These are phyloP conservation scores for Tilletia setariae DNA, from an alignment of 1,284 basidiomycete species.

Conservation along the genomic window DNA sequence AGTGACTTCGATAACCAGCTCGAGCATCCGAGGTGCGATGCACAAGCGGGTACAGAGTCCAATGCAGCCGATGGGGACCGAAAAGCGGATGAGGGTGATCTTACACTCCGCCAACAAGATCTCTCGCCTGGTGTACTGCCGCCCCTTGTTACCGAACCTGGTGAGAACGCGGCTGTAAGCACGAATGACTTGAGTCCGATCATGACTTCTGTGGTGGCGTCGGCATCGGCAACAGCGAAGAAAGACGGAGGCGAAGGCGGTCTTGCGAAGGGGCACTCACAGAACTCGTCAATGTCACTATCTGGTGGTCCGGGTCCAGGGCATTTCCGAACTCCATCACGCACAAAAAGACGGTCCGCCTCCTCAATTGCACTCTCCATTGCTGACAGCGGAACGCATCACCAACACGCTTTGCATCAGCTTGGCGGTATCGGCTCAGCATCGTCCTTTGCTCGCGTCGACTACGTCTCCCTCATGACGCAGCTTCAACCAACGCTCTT, in stretches of 20 bases:
- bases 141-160: too few relatives aligned
- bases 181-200: too few relatives aligned
- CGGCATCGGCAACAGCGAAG: too few relatives aligned
- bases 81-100: too few relatives aligned
- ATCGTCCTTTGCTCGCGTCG: neutral
- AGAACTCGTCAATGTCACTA: constrained; percentile 6
- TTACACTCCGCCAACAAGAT: too few relatives aligned
- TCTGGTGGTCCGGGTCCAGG: constrained; percentile 30
- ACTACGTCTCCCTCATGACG: constrained; percentile 38
- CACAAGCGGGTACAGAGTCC: too few relatives aligned
- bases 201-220: too few relatives aligned
- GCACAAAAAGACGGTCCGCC: constrained; percentile 89
- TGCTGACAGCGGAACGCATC: constrained; percentile 27
- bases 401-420: neutral
- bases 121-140: too few relatives aligned
- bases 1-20: neutral
- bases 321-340: constrained; percentile 76
- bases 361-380: constrained; percentile 54
- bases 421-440: neutral
- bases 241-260: too few relatives aligned
- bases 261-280: neutral
- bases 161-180: too few relatives aligned
- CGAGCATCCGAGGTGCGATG: neutral
- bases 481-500: constrained; percentile 75
- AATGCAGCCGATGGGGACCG: too few relatives aligned